Base-by-base conservation (phyloP, 495 filamentous ascomycete genomes). In the Aspergillus haitiensis region DNA sequence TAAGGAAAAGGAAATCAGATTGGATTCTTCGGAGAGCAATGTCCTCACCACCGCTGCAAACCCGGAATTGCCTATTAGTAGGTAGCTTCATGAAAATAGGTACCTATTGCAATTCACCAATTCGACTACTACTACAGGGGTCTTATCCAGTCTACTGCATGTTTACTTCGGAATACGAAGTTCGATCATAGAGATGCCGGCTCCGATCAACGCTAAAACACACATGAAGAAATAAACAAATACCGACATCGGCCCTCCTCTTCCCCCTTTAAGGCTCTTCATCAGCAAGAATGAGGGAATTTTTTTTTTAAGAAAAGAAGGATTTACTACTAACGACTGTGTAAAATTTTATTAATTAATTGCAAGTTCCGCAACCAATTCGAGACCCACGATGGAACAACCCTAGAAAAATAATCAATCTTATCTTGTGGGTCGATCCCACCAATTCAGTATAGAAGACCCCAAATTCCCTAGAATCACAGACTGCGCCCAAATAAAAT, bases 361-460 rank as follows among this genome's bases (percentile, higher is more conserved):
- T 32, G 52, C 16, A 37, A 56, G 36, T 27, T 16, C 21, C 21
- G 21, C 21, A 27, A 9, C 31, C 42, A 13, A 39, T 16, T 34
- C 55, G 37, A 16, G 58, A 52, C 47, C 27, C 50, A 33, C 47
- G 48, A 39, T 50, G 39, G 37, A 60, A 59, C 55, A 40, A 15
- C 40, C 49, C 42, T 47, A 47, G 27, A 15, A 27, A 27, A 59
- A 58, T 50, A 63, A 64, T 64, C 60, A 66, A 69, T 66, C 63
- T 69, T 69, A 69, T 69, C 66, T 62, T 65, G 66, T 69, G 66
- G 66, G 65, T 62, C 66, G 36, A 15, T 55, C 49, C 47, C 27
- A 15, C 39, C 35, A 44, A 47, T 21, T 47, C 10, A 7, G 27
- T 7, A 9, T n/a, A 18, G n/a, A 10, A 37, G 18, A 16, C 32